Evolutionary conservation across 139 green algal species (phyloP).

Genomic region (Tetraselmis chui): DNA sequence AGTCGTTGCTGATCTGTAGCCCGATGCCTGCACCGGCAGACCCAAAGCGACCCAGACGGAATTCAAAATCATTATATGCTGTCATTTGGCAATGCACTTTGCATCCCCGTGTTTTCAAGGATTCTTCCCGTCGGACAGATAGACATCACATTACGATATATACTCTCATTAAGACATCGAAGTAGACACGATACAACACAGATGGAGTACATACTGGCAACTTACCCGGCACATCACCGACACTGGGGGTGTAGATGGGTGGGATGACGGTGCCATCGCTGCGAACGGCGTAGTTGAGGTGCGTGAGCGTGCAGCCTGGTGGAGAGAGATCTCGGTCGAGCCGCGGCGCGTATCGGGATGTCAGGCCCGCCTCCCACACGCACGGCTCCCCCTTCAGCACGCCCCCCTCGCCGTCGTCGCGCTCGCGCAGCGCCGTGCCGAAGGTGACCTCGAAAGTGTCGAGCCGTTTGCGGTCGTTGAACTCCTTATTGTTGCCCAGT

Average conservation of each 20-base stretch:
- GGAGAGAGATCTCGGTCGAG: not conserved
- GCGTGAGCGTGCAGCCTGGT: slow-evolving; percentile 1
- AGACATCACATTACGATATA: too few relatives aligned
- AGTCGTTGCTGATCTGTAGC: slow-evolving; percentile 6
- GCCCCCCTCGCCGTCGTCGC: not conserved
- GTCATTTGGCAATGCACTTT: too few relatives aligned
- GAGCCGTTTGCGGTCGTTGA: slow-evolving; percentile 3
- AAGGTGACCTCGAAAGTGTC: slow-evolving; percentile 5
- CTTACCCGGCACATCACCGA: not conserved
- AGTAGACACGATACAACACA: too few relatives aligned
- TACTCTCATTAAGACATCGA: too few relatives aligned
- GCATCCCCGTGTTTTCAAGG: too few relatives aligned
- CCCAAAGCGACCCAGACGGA: too few relatives aligned
- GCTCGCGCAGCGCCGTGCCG: not conserved
- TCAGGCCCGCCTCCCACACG: not conserved
- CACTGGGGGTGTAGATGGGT: not conserved
- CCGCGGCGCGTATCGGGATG: not conserved
- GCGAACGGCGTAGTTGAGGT: not conserved
- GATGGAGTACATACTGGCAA: too few relatives aligned
- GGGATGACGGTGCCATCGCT: not conserved
- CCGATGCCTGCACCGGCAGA: not conserved
- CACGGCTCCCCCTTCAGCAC: not conserved
- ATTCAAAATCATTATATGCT: too few relatives aligned
- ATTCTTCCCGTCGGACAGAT: too few relatives aligned
- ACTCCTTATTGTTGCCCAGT: slow-evolving; percentile 5